Percentiles rank a stretch among this genome's conserved stretches.
phyloP scores from a whole-genome alignment of 208 protist genomes.

The Leishmania mexicana region DNA sequence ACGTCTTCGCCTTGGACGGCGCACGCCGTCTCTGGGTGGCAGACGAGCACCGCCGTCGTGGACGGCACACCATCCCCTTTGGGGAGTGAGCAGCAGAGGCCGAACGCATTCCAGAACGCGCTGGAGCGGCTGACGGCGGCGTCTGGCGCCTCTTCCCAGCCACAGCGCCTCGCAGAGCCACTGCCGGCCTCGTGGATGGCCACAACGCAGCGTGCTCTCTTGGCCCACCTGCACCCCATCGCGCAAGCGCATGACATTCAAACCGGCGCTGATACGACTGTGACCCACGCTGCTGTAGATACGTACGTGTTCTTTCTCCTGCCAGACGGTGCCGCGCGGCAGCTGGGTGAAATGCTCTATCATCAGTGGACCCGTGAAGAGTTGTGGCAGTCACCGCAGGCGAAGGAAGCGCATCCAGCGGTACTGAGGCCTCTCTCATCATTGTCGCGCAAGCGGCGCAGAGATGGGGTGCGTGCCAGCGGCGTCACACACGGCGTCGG shows the following conservation, averaged over 20 bases:
- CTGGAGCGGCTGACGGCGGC: not conserved
- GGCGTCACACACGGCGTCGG: not conserved
- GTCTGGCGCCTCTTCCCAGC: not conserved
- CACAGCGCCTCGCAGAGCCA: not conserved
- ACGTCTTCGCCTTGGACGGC: conserved; percentile 1
- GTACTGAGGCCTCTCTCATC: not conserved
- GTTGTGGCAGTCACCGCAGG: not conserved
- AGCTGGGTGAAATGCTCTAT: conserved; percentile 6
- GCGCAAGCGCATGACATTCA: not conserved
- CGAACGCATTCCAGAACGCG: not conserved
- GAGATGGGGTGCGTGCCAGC: not conserved
- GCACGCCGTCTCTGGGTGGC: not conserved
- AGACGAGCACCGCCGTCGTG: not conserved
- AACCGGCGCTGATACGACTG: not conserved
- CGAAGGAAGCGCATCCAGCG: not conserved
- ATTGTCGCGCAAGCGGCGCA: conserved; percentile 19
- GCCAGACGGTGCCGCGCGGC: conserved; percentile 17
- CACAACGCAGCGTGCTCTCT: not conserved
- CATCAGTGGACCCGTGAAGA: not conserved
- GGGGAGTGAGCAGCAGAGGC: not conserved
- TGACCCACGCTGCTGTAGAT: not conserved
- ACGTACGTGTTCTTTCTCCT: conserved; percentile 20
- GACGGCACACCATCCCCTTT: not conserved
- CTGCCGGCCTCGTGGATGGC: conserved; percentile 21
- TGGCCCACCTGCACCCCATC: not conserved